Conservation (phyloP, 1,284 basidiomycete genomes). For the Cerioporus squamosus region DNA sequence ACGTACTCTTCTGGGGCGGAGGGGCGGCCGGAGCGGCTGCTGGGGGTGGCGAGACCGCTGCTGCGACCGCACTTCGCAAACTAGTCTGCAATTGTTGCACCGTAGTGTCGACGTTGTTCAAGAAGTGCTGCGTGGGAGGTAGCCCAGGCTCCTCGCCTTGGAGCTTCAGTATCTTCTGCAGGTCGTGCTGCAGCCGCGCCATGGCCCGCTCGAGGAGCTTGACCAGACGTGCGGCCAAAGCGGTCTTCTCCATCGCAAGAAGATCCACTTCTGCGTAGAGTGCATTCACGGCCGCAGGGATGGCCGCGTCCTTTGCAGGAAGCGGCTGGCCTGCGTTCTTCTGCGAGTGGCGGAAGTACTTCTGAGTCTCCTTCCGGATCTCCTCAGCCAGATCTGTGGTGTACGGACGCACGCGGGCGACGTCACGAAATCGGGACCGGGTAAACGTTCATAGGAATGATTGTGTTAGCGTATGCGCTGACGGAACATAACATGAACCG, state of each 20-base stretch:
- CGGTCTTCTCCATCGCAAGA: slow-evolving; percentile 59
- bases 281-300: slow-evolving; percentile 52
- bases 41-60: slow-evolving; percentile 28
- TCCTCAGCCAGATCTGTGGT: slow-evolving; percentile 56
- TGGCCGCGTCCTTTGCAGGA: slow-evolving; percentile 39
- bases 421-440: too few species aligned
- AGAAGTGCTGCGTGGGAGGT: slow-evolving; percentile 26
- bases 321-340: slow-evolving; percentile 36
- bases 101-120: slow-evolving; percentile 41
- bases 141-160: slow-evolving; percentile 55
- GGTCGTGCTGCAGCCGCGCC: slow-evolving; percentile 59
- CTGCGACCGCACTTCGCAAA: slow-evolving; percentile 47
- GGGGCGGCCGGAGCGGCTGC: slow-evolving; percentile 26
- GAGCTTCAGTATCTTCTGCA: slow-evolving; percentile 54
- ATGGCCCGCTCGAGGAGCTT: slow-evolving; percentile 55
- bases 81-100: slow-evolving; percentile 53
- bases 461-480: too few species aligned
- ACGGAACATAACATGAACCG: neutral
- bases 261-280: slow-evolving; percentile 58
- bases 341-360: slow-evolving; percentile 55
- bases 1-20: slow-evolving; percentile 36
- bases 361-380: slow-evolving; percentile 54
- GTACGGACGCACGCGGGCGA: neutral
- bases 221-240: slow-evolving; percentile 56
- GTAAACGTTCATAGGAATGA: too few species aligned